Conservation (phyloP, 441 rosid genomes). For the Populus tomentosa region DNA sequence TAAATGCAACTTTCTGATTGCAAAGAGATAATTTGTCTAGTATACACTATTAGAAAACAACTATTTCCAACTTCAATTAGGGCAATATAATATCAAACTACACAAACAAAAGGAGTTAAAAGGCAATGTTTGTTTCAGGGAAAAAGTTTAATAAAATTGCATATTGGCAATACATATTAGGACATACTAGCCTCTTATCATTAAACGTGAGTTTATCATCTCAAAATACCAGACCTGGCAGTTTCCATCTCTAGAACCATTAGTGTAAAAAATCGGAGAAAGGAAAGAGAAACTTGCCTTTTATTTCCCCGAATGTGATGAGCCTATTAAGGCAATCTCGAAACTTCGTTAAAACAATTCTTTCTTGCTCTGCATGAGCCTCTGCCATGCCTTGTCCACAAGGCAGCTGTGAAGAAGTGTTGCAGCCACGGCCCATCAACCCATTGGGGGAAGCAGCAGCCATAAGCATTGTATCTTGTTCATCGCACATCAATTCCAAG, state of each 20-base stretch:
- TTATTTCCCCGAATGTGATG: conserved; percentile 80
- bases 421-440: conserved; percentile 45
- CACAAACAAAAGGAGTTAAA: background rate
- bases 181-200: background rate
- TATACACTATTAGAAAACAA: background rate
- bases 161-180: background rate
- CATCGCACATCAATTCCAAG: conserved; percentile 97
- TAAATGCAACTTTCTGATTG: background rate
- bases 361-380: conserved; percentile 80
- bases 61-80: background rate
- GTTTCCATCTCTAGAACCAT: conserved; percentile 1
- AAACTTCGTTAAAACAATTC: conserved; percentile 63
- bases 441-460: conserved; percentile 62
- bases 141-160: background rate
- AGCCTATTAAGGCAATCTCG: conserved; percentile 88
- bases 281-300: conserved; percentile 50
- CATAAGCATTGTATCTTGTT: conserved; percentile 63
- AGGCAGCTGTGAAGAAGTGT: conserved; percentile 49
- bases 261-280: background rate
- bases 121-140: background rate
- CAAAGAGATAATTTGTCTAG: background rate
- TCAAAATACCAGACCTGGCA: conserved; percentile 2
- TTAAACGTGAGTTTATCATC: conserved; percentile 1
- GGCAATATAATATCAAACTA: background rate
- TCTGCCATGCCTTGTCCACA: conserved; percentile 59